Evolutionary conservation across 139 green algal genomes (phyloP), one percentile per base, ranked within the genome.

Genomic region (Chlamydomonas applanata): DNA sequence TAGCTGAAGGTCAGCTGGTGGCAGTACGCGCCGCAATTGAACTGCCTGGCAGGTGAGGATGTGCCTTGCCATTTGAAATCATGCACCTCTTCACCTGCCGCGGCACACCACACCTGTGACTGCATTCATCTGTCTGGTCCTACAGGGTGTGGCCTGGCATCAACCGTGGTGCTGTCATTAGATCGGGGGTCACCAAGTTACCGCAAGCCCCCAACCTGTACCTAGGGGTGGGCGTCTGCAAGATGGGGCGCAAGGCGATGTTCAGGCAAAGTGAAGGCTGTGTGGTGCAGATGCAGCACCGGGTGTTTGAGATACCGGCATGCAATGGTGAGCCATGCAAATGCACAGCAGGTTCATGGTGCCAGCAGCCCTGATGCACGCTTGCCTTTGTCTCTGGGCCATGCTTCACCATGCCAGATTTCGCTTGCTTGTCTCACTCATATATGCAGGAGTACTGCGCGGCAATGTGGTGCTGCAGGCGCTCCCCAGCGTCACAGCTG

Each of bases 261-360:
- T 88, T 88, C 73, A 60, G 76, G 32, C 59, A 34, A 19, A 34
- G 32, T 19, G 34, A 71, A 46, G 33, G 67, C 27, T 79, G 83
- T 0, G 52, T 84, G 54, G 52, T 89, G 35, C n/a, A 67, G 44
- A 86, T 89, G 79, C 53, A 72, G 62, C 32, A 77, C 3, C 72
- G 79, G 3, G 44, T 84, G 61, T 89, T 70, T 56, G 74, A 84
- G n/a, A 72, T 84, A 19, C 79, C 83, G 13, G 33, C 83, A 9
- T 83, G 76, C 75, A 83, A 88, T 65, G 83, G 83, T 85, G 61
- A 7, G 78, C n/a, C n/a, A n/a, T n/a, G n/a, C n/a, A n/a, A n/a
- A n/a, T n/a, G n/a, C n/a, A n/a, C n/a, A n/a, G n/a, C n/a, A n/a
- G n/a, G n/a, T n/a, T n/a, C n/a, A n/a, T n/a, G n/a, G n/a, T n/a